Conservation (phyloP, 2,329 filamentous ascomycete species). For the Aspergillus sp. region DNA sequence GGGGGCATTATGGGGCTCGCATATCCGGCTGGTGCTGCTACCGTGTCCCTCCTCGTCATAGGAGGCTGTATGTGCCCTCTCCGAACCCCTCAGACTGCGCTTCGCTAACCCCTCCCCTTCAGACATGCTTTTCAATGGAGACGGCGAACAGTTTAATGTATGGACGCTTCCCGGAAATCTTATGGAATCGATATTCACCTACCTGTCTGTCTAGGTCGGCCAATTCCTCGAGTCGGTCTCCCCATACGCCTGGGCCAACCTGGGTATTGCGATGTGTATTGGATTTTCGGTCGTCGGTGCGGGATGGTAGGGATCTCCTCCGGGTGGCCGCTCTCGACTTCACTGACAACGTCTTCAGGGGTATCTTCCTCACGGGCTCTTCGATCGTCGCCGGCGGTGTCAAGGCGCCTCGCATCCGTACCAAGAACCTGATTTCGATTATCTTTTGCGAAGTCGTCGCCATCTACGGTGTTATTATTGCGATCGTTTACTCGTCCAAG, state of each 20-base stretch:
- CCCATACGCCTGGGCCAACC: slow-evolving; percentile 86
- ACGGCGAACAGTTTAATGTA: slow-evolving; percentile 94
- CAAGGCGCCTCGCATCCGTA: slow-evolving; percentile 93
- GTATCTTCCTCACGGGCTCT: slow-evolving; percentile 97
- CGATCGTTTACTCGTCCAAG: slow-evolving; percentile 95
- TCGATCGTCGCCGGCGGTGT: slow-evolving; percentile 97
- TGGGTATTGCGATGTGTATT: slow-evolving; percentile 92
- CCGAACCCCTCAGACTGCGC: slow-evolving; percentile 7
- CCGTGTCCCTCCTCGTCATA: slow-evolving; percentile 68
- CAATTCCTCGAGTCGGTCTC: slow-evolving; percentile 92
- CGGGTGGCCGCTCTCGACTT: background rate
- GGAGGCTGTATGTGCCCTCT: slow-evolving; percentile 67
- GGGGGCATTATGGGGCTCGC: slow-evolving; percentile 63
- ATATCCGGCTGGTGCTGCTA: slow-evolving; percentile 69
- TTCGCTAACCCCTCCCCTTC: slow-evolving; percentile 17
- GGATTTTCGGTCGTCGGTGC: slow-evolving; percentile 94
- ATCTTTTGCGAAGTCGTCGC: slow-evolving; percentile 99
- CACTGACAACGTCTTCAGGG: slow-evolving; percentile 58
- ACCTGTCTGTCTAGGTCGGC: slow-evolving; percentile 63
- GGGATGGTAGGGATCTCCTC: slow-evolving; percentile 68
- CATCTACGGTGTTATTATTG: slow-evolving; percentile 99
- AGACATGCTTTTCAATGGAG: slow-evolving; percentile 99
- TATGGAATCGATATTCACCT: slow-evolving; percentile 16
- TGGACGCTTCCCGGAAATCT: slow-evolving; percentile 27
- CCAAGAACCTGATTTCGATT: slow-evolving; percentile 99